These are phyloP conservation scores for Podospora pseudopauciseta DNA, from an alignment of 495 filamentous ascomycete genomes.

Conservation along the genomic window DNA sequence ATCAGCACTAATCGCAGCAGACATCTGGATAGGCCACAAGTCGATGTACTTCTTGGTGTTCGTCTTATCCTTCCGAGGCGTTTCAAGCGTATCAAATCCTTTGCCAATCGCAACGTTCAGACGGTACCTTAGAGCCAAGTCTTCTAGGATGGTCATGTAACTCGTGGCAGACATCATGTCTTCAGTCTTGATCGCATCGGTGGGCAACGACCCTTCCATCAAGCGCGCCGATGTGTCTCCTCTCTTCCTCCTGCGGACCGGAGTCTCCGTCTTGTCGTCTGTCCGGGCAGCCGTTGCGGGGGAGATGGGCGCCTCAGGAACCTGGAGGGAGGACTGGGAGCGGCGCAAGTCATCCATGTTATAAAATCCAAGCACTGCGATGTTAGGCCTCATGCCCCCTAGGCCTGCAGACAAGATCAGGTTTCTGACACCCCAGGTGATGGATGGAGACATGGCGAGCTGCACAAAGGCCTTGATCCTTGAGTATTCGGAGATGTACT, in stretches of 20 bases:
- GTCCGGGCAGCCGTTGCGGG: constrained; percentile 24
- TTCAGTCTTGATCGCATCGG: constrained; percentile 57
- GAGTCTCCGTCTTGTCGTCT: constrained; percentile 17
- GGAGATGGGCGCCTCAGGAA: constrained; percentile 32
- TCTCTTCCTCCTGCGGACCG: constrained; percentile 32
- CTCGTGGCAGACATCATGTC: constrained; percentile 59
- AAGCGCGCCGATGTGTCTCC: constrained; percentile 45
- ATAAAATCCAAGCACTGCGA: constrained; percentile 71
- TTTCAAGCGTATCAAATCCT: constrained; percentile 73
- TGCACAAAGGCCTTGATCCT: constrained; percentile 89
- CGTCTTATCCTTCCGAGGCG: constrained; percentile 54
- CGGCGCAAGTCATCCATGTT: constrained; percentile 69
- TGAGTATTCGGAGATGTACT: constrained; percentile 75
- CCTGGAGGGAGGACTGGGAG: constrained; percentile 36
- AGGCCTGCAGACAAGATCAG: constrained; percentile 76
- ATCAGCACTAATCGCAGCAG: constrained; percentile 67
- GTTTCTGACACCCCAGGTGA: constrained; percentile 85
- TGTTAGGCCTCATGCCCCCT: constrained; percentile 89
- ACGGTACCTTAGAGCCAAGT: constrained; percentile 70
- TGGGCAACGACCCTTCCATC: constrained; percentile 53
- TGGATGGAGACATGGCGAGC: constrained; percentile 71
- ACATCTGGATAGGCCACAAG: constrained; percentile 83
- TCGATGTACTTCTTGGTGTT: constrained; percentile 78
- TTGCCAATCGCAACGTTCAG: constrained; percentile 85
- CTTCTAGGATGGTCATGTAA: constrained; percentile 82